Conservation (phyloP, 345 rosid genomes). For the Aquilaria yunnanensis region DNA sequence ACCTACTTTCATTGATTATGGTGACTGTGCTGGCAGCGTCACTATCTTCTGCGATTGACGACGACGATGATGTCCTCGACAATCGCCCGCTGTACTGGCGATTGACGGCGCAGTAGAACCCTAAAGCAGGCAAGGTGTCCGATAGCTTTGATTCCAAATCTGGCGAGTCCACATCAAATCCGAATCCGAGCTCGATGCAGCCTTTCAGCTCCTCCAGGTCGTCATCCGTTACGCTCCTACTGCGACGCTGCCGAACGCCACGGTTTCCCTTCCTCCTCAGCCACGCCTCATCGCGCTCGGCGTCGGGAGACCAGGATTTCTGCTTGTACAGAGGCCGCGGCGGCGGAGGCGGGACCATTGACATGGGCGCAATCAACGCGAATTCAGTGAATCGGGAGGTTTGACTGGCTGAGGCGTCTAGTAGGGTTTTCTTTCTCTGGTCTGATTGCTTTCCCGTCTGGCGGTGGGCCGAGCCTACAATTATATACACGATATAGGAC, state of each 20-base stretch:
- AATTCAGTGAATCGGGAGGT: conserved; percentile 7
- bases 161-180: conserved; percentile 59
- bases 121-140: conserved; percentile 69
- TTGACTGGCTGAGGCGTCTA: neutral
- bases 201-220: conserved; percentile 83
- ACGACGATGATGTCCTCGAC: conserved; percentile 52
- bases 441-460: conserved; percentile 7
- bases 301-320: conserved; percentile 79
- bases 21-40: conserved; percentile 31
- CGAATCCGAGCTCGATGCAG: conserved; percentile 81
- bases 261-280: conserved; percentile 34
- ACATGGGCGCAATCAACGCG: conserved; percentile 10
- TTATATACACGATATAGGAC: neutral
- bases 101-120: conserved; percentile 64
- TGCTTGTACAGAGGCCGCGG: conserved; percentile 45
- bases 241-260: conserved; percentile 17
- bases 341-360: conserved; percentile 19
- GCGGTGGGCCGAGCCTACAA: neutral
- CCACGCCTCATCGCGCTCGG: conserved; percentile 75
- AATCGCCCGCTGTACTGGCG: conserved; percentile 45
- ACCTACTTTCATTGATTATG: conserved; percentile 56
- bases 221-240: conserved; percentile 64
- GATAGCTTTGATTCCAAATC: conserved; percentile 62
- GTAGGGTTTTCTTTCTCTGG: neutral
- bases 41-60: conserved; percentile 45